A percentile compares a stretch with the other conserved stretches of the same genome.
phyloP scores from a whole-genome alignment of 2,329 filamentous ascomycete species.

The Fusarium miscanthi region DNA sequence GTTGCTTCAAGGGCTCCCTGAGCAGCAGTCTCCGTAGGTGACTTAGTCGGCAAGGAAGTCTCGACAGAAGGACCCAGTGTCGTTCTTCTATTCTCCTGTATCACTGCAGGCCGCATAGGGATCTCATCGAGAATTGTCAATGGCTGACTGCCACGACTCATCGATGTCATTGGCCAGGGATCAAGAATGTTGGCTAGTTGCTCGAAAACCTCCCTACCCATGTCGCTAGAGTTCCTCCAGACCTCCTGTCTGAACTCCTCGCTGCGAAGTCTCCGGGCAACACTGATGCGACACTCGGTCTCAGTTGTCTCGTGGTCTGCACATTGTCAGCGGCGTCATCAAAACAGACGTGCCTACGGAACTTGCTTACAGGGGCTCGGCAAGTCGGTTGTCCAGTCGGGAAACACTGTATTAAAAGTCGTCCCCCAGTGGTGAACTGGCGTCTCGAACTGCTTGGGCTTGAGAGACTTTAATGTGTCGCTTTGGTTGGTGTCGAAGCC shows the following conservation, averaged over 20 bases:
- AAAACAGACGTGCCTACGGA: no score
- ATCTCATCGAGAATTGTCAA: fast-evolving
- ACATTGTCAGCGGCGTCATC: not conserved
- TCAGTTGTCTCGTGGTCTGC: not conserved
- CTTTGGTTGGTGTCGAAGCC: not conserved
- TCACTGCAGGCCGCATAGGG: not conserved
- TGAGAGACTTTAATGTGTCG: not conserved
- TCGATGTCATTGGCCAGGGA: not conserved
- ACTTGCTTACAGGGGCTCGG: not conserved
- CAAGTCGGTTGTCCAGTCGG: not conserved
- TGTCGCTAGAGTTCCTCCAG: fast-evolving
- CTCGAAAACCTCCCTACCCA: not conserved
- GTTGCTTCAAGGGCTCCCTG: no score
- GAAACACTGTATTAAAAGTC: not conserved
- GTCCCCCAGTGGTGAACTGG: not conserved
- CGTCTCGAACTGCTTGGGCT: not conserved
- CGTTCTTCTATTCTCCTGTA: fast-evolving
- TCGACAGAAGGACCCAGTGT: fast-evolving
- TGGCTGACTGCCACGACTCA: not conserved
- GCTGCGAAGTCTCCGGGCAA: not conserved
- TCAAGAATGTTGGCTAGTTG: not conserved
- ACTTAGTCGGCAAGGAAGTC: fast-evolving
- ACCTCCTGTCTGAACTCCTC: not conserved
- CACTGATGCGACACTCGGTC: not conserved
- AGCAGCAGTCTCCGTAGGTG: not conserved